Conservation (phyloP, 208 protist species). For the Trypanosoma congolense region DNA sequence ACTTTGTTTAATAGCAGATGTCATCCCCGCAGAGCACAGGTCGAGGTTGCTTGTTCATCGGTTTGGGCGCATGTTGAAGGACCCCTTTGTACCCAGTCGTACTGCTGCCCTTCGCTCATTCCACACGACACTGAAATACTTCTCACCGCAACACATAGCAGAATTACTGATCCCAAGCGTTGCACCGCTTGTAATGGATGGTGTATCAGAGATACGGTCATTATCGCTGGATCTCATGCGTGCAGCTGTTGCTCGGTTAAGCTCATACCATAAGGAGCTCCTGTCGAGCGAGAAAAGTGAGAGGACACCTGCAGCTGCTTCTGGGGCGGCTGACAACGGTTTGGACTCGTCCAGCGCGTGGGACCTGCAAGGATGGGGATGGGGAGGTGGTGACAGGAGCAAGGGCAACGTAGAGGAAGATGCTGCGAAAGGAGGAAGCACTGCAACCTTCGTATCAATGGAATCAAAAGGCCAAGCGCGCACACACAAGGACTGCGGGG, state of each 20-base stretch:
- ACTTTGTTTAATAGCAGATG: constrained; percentile 50
- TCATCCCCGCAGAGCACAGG: constrained; percentile 41
- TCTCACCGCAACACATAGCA: constrained; percentile 42
- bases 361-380: not conserved
- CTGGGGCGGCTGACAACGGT: not conserved
- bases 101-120: constrained; percentile 58
- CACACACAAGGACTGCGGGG: not conserved
- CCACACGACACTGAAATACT: constrained; percentile 28
- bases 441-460: not conserved
- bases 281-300: not conserved
- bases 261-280: constrained; percentile 8
- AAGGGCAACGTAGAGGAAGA: not conserved
- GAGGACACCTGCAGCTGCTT: not conserved
- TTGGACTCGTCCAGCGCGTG: not conserved
- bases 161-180: constrained; percentile 54
- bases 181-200: constrained; percentile 57
- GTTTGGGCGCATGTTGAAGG: constrained; percentile 77
- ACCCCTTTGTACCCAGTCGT: constrained; percentile 71
- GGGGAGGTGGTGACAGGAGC: not conserved
- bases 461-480: not conserved
- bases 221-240: constrained; percentile 38
- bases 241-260: constrained; percentile 12
- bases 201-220: constrained; percentile 38
- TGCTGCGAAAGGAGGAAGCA: not conserved
- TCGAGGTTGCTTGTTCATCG: constrained; percentile 44